Evolutionary conservation across 805 yeast genomes (phyloP), one percentile per base, ranked within the genome.

Genomic region (Saturnispora halmiae): DNA sequence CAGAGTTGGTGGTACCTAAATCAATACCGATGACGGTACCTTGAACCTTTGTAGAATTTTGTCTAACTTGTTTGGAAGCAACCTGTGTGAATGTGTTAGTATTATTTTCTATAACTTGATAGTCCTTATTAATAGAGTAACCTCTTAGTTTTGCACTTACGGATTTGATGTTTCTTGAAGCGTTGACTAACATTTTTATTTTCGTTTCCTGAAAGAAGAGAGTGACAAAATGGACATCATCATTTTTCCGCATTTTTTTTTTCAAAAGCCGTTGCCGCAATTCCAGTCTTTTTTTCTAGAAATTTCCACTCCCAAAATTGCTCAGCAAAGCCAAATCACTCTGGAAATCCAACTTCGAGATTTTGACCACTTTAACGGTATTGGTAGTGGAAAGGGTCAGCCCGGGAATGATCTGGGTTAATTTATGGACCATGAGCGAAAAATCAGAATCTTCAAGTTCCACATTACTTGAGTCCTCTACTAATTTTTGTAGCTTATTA

Each of bases 1-100:
- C 94, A 33, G 90, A 81, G 62, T 83, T 83, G 33, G 94, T 83
- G 18, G 94, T 83, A 21, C 94, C 94, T 42, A 83, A 61, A 60
- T 83, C 94, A 47, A 83, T 82, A 43, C 94, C 94, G 37, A 81
- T 74, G 4, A 81, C 86, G 42, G 63, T 54, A 47, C 67, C 67
- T 42, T 53, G 51, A 32, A 60, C 61, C 51, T 62, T 59, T 50
- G 51, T 52, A 40, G 63, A 58, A 50, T 59, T 58, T 48, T 48
- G 51, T 57, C 64, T 58, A 44, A 58, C 56, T 42, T 53, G 56
- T 47, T 48, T 51, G 32, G 52, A 44, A 41, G 56, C 34, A 34
- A 27, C 37, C 31, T 26, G 18, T 11, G 20, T 34, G 16, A 14
- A 22, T 15, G 25, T 16, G 34, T 25, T 43, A 31, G 32, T 25